Evolutionary conservation across 257 asterid genomes (phyloP), one percentile per base, ranked within the genome.

Genomic region (Salvia rosmarinus): DNA sequence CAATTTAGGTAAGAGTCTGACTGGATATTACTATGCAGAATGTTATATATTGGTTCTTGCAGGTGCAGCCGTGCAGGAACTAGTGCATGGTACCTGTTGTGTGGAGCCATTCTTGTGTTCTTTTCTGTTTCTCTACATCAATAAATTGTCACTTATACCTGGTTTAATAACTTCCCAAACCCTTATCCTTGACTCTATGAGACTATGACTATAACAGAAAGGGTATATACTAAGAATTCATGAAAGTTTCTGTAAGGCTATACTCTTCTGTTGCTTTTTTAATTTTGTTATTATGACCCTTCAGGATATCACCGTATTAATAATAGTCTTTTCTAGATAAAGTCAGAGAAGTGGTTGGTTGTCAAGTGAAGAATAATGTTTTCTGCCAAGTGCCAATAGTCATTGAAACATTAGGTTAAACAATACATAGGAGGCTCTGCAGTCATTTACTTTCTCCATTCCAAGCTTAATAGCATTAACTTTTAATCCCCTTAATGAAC

Each of bases 241-340:
- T n/a, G n/a, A n/a, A n/a, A n/a, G n/a, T n/a, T n/a, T n/a, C n/a
- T n/a, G n/a, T 16, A 40, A 34, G 28, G 52, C 12, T 40, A 11
- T 63, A 9, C 10, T 63, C 35, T 40, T 44, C 44, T 44, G n/a
- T 44, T 23, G 32, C 70, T 21, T 64, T 42, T 39, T 21, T 64
- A 23, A 13, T 20, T 3, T 4, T 21, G 55, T 21, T 13, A 6
- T n/a, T 50, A 44, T 64, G 55, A 39, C 21, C 37, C 7, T 39
- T 19, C 11, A 43, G 39, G 40, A 20, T n/a, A n/a, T n/a, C n/a
- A n/a, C n/a, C n/a, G 20, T 52, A 30, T 58, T 42, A 55, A 23
- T 20, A 52, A 21, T 52, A 51, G 32, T 52, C 4, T 52, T 52
- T 21, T 17, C 35, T 4, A 21, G 32, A 23, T 20, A 52, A 52